Evolutionary conservation across 2,329 filamentous ascomycete genomes (phyloP), one percentile per base, ranked within the genome.

Genomic region (Balansia obtecta): DNA sequence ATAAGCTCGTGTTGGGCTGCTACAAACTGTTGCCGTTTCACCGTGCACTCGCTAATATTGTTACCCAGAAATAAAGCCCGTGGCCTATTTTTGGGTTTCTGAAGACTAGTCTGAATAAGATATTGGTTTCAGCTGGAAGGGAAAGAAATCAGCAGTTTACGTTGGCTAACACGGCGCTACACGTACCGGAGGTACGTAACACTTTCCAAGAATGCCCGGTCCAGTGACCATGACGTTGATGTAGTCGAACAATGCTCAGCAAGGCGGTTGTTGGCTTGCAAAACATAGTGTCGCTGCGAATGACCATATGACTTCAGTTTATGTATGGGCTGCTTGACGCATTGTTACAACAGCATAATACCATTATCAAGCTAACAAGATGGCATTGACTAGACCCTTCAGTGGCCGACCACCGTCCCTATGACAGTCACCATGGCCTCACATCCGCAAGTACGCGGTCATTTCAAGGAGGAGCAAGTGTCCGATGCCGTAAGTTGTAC

Each of bases 401-500:
- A 43, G n/a, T 27, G 39, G 15, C 9, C 12, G 32, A 15, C 10
- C 20, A n/a, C 34, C 48, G 45, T 40, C 32, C 51, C 49, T 16
- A 54, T 54, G 55, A 56, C 54, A 12, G 55, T 54, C 38, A 34
- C 55, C 27, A 56, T 56, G 55, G 39, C 55, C 34, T 51, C 55
- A n/a, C 53, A 56, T 46, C 53, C 53, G 49, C 55, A 55, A 40
- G 52, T 52, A 46, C 55, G 55, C 52, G 50, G 55, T 13, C 52
- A 56, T 15, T 55, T 55, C 49, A 56, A 56, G 33, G 54, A 55
- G 9, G 55, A 56, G 34, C 16, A 50, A 11, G 49, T 50, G 10
- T 45, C 53, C 27, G 54, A 56, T 42, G 13, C 53, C 3, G 55
- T 56, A 48, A 53, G 55, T 55, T 39, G 4, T 32, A 7, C 41